Evolutionary conservation across 768 basidiomycete genomes (phyloP).

Genomic region (Heimioporus sp.): DNA sequence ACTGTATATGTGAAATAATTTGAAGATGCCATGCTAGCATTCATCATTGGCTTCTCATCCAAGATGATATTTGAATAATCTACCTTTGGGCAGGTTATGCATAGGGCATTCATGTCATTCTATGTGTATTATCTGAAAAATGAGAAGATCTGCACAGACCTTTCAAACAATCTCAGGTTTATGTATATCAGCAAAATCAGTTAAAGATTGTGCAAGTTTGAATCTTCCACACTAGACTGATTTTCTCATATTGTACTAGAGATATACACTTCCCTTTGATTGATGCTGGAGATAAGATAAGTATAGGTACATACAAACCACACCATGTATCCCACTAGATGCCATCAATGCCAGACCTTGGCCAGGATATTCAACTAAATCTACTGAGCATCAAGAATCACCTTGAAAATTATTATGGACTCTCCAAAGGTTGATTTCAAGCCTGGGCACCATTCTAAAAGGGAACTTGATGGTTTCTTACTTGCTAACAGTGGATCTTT

Average conservation of each 20-base stretch:
- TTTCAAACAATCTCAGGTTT: constrained; percentile 35
- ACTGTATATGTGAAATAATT: constrained; percentile 40
- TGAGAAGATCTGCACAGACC: neutral
- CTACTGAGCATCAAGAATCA: constrained; percentile 31
- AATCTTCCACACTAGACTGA: constrained; percentile 10
- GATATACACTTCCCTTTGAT: constrained; percentile 16
- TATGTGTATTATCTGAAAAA: constrained; percentile 20
- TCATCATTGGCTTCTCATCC: constrained; percentile 49
- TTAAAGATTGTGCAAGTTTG: constrained; percentile 38
- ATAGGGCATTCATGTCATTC: constrained; percentile 35
- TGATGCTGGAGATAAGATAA: constrained; percentile 36
- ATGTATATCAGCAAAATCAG: constrained; percentile 40
- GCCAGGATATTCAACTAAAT: constrained; percentile 33
- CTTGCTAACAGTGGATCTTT: constrained; percentile 9
- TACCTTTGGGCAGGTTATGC: constrained; percentile 11
- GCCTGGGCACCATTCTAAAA: constrained; percentile 2
- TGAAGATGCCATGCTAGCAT: constrained; percentile 46
- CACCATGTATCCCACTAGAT: constrained; percentile 31
- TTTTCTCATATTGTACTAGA: constrained; percentile 5
- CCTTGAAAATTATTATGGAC: constrained; percentile 14
- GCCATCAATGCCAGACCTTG: constrained; percentile 26
- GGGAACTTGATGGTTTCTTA: constrained; percentile 18
- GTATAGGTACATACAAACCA: constrained; percentile 20
- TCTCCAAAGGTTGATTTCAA: neutral
- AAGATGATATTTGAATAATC: constrained; percentile 35